Evolutionary conservation across 768 basidiomycete genomes (phyloP).

Genomic region (Strobilomyces confusus): DNA sequence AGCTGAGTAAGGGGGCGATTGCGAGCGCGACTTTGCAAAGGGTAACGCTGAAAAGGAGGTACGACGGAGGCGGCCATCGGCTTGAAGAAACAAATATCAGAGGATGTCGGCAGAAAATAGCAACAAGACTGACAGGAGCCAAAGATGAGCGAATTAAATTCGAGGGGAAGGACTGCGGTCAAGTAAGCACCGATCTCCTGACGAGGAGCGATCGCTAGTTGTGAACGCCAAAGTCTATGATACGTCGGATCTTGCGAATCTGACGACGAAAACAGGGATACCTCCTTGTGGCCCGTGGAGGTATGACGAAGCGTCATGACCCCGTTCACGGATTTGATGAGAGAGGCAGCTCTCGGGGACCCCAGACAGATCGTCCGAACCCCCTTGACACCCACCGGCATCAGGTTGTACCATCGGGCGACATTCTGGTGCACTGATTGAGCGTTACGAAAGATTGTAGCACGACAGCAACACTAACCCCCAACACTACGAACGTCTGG

Average conservation of each 20-base stretch:
- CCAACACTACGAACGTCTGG: constrained; percentile 22
- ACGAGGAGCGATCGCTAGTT: neutral
- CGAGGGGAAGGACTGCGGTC: constrained; percentile 50
- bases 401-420: constrained; percentile 21
- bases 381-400: constrained; percentile 8
- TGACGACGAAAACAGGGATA: constrained; percentile 10
- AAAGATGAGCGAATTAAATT: constrained; percentile 52
- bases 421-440: constrained; percentile 7
- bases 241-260: constrained; percentile 6
- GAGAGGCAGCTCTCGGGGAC: neutral
- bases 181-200: constrained; percentile 16
- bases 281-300: constrained; percentile 16
- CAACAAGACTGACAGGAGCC: constrained; percentile 52
- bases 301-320: constrained; percentile 20
- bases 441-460: neutral
- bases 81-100: constrained; percentile 28
- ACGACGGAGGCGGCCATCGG: constrained; percentile 49
- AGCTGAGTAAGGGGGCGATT: neutral
- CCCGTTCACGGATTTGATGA: constrained; percentile 11
- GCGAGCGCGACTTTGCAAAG: neutral
- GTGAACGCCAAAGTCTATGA: constrained; percentile 23
- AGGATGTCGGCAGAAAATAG: neutral
- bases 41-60: constrained; percentile 41
- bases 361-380: constrained; percentile 11
- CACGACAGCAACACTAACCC: constrained; percentile 14